These are phyloP conservation scores for Saposhnikovia divaricata DNA, from an alignment of 129 eudicot genomes.

Conservation along the genomic window DNA sequence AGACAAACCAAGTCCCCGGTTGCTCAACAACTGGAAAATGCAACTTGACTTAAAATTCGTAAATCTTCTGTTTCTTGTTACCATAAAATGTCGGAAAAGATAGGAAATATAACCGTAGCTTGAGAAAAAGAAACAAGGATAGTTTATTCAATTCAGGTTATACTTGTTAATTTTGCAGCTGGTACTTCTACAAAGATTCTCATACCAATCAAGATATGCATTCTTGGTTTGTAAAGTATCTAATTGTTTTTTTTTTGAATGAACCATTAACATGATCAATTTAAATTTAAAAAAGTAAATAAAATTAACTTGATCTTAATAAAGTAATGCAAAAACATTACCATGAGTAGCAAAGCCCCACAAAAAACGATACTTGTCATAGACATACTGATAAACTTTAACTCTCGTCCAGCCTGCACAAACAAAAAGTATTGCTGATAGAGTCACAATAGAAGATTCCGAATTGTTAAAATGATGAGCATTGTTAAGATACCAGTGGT, in stretches of 20 bases:
- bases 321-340: constrained; percentile 17
- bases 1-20: constrained; percentile 54
- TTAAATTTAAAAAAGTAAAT: neutral
- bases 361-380: constrained; percentile 55
- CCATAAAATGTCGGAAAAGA: neutral
- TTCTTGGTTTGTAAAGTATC: neutral
- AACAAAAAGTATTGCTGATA: neutral
- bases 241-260: neutral
- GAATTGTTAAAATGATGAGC: neutral
- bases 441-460: neutral
- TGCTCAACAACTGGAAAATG: constrained; percentile 45
- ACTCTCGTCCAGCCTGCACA: constrained; percentile 92
- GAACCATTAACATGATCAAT: neutral
- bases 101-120: neutral
- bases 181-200: neutral
- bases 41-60: neutral
- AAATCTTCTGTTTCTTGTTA: neutral
- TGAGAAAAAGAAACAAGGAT: neutral
- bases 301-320: neutral
- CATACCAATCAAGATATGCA: neutral
- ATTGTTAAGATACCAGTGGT: neutral
- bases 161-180: neutral
- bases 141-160: neutral
- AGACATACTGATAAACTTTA: constrained; percentile 64
- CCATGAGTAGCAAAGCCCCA: constrained; percentile 72